Evolutionary conservation across 208 protist genomes (phyloP).

Genomic region (Leishmania gerbilli): DNA sequence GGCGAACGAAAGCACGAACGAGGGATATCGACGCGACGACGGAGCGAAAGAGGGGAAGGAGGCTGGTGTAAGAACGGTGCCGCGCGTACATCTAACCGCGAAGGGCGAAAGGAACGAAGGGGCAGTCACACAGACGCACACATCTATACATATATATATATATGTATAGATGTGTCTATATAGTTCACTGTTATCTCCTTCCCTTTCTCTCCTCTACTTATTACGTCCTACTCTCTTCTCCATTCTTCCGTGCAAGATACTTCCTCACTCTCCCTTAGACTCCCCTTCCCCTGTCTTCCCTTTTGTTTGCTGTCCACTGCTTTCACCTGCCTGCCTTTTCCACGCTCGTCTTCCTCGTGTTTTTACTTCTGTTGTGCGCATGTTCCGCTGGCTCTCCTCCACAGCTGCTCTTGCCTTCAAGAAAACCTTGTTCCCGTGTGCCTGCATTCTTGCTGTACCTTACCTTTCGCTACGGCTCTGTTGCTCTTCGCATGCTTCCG

Average conservation of each 20-base stretch:
- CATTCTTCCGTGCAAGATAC: background rate
- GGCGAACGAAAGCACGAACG: background rate
- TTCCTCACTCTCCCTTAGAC: background rate
- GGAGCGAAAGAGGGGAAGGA: too few species aligned
- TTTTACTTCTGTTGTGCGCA: background rate
- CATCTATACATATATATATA: too few species aligned
- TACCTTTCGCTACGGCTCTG: background rate
- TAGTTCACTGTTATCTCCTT: background rate
- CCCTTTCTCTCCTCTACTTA: background rate
- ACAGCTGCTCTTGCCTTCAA: background rate
- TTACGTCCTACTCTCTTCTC: background rate
- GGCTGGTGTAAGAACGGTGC: too few species aligned
- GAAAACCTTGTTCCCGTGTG: too few species aligned
- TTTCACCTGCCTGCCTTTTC: background rate
- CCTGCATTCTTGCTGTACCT: slow-evolving; percentile 1
- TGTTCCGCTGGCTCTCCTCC: background rate
- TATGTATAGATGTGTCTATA: too few species aligned
- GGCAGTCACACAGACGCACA: too few species aligned
- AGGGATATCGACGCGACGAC: too few species aligned
- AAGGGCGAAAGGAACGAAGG: too few species aligned
- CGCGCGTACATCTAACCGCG: too few species aligned
- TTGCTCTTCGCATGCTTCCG: background rate
- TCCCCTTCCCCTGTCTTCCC: background rate
- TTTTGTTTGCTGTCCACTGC: background rate
- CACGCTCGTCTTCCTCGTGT: background rate